These are phyloP conservation scores for Beauveria medogensis DNA, from an alignment of 2,329 filamentous ascomycete genomes.

Conservation along the genomic window DNA sequence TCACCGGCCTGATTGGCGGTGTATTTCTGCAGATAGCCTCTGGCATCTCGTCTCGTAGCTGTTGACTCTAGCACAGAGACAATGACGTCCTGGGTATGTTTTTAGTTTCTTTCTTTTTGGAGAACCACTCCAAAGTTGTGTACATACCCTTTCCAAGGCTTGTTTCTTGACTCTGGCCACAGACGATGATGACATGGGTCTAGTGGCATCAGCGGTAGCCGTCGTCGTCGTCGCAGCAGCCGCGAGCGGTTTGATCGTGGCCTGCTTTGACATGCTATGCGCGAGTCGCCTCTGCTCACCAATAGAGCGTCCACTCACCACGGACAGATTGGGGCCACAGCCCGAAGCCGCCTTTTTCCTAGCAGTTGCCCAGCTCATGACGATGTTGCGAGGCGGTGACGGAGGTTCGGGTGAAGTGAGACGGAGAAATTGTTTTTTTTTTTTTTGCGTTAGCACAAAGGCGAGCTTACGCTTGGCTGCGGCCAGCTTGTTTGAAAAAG, in stretches of 20 bases:
- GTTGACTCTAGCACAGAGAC: conserved; percentile 80
- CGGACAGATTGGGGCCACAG: conserved; percentile 17
- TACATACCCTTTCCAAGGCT: conserved; percentile 24
- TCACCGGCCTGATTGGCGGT: conserved; percentile 28
- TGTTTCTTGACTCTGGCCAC: conserved; percentile 23
- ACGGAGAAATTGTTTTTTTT: not conserved
- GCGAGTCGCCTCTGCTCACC: conserved; percentile 7
- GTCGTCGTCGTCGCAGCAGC: conserved; percentile 8
- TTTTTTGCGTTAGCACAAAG: not conserved
- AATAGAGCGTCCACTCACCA: not conserved
- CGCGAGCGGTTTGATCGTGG: conserved; percentile 2
- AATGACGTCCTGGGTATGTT: conserved; percentile 61
- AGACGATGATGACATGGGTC: conserved; percentile 23
- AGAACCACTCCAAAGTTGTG: not conserved
- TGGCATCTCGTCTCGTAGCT: conserved; percentile 86
- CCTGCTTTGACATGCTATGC: conserved; percentile 1
- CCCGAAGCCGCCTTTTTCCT: conserved; percentile 32
- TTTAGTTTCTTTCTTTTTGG: not conserved
- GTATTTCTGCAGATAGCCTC: conserved; percentile 84
- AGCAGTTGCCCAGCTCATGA: conserved; percentile 33
- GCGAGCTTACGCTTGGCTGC: conserved; percentile 7
- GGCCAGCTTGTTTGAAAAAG: not conserved
- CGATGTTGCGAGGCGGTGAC: conserved; percentile 14
- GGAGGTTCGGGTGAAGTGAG: not conserved
- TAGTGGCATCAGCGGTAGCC: conserved; percentile 11